Percentiles rank a stretch among this genome's conserved stretches.
phyloP scores from a whole-genome alignment of 2,329 filamentous ascomycete species.

The Neonectria coccinea region DNA sequence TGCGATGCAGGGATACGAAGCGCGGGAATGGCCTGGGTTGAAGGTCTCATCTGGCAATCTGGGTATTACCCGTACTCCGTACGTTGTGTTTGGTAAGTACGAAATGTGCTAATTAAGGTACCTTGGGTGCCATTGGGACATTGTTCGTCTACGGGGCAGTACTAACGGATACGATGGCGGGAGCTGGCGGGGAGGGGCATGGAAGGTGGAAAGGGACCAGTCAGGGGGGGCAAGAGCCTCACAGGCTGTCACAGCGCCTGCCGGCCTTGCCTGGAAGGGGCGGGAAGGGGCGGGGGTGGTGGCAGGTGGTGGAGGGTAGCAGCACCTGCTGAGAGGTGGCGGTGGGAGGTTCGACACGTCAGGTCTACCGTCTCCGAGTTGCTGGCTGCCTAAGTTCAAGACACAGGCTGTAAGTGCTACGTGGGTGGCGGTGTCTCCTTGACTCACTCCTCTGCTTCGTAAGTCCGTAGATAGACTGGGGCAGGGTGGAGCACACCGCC shows the following conservation, averaged over 20 bases:
- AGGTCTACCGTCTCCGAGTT: conserved; percentile 7
- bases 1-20: conserved; percentile 22
- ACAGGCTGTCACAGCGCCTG: neutral
- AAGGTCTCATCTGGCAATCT: conserved; percentile 11
- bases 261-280: conserved; percentile 7
- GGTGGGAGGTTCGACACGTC: conserved; percentile 8
- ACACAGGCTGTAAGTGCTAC: conserved; percentile 8
- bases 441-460: neutral
- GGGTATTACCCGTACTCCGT: neutral
- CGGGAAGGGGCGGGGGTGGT: conserved; percentile 4
- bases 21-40: conserved; percentile 8
- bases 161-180: conserved; percentile 2
- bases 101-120: neutral
- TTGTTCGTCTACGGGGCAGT: neutral
- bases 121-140: neutral
- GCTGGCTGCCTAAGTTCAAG: conserved; percentile 16
- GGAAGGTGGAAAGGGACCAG: conserved; percentile 7
- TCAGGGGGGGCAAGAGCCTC: conserved; percentile 10
- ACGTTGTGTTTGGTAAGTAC: too few species aligned
- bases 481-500: conserved; percentile 15
- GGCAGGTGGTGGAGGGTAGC: neutral
- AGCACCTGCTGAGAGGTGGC: neutral
- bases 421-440: conserved; percentile 24
- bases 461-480: conserved; percentile 12
- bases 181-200: conserved; percentile 6